A percentile compares a stretch with the other conserved stretches of the same genome.
Conservation (phyloP, 2,329 filamentous ascomycete genomes). For the Penicillium digitatum region DNA sequence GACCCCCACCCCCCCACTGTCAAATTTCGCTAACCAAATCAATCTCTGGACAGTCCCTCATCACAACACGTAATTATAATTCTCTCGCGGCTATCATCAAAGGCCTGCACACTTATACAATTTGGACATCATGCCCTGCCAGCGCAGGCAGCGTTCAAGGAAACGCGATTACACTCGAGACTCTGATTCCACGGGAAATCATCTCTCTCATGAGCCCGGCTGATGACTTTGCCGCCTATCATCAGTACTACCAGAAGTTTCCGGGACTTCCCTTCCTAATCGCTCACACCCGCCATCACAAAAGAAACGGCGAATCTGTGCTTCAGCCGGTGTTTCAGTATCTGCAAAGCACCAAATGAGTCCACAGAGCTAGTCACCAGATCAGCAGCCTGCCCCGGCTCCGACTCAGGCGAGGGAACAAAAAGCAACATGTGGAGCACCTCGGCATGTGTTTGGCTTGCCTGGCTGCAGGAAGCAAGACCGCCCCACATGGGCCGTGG, state of each 20-base stretch:
- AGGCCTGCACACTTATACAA: conserved; percentile 35
- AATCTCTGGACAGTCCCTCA: conserved; percentile 26
- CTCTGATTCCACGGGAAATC: conserved; percentile 24
- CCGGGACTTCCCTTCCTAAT: conserved; percentile 40
- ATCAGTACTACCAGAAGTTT: conserved; percentile 28
- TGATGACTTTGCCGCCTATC: conserved; percentile 37
- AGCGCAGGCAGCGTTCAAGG: conserved; percentile 13
- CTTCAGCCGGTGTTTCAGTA: conserved; percentile 30
- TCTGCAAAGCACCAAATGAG: conserved; percentile 13
- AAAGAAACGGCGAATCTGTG: conserved; percentile 25
- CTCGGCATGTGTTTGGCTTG: conserved; percentile 9
- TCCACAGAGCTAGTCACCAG: background rate
- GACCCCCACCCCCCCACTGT: background rate
- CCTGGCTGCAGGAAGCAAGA: conserved; percentile 15
- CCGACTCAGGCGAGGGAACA: conserved; percentile 1
- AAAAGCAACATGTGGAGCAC: background rate
- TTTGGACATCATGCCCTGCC: conserved; percentile 21
- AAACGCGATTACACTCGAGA: conserved; percentile 21
- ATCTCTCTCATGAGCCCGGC: conserved; percentile 28
- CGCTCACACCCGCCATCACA: conserved; percentile 37
- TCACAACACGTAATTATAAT: conserved; percentile 34
- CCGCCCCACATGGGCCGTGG: background rate
- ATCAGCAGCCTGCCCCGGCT: conserved; percentile 2
- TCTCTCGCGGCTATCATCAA: conserved; percentile 37
- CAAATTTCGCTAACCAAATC: conserved; percentile 4